Evolutionary conservation across 495 filamentous ascomycete genomes (phyloP), one percentile per base, ranked within the genome.

Genomic region (Darksidea phi): DNA sequence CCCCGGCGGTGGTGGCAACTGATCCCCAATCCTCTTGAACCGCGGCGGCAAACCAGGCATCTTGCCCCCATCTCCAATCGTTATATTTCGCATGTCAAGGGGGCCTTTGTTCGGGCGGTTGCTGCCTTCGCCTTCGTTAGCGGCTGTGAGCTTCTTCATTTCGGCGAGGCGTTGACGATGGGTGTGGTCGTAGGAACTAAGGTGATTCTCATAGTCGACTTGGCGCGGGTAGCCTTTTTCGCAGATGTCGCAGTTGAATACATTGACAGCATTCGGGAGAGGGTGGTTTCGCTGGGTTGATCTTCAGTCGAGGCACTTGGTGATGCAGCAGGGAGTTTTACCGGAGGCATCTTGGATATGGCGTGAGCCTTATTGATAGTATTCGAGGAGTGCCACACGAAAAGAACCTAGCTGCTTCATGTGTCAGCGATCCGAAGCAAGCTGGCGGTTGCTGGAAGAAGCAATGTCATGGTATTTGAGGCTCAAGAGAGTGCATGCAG

Each of bases 221-320:
- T 85, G 84, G 54, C 86, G 85, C 13, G 76, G 77, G 73, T 89
- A 89, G 63, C 85, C 84, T 74, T 89, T 86, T 41, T 78, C 75
- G 69, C 86, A 89, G 56, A 89, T 75, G 42, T 86, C 79, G 76
- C 87, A 98, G 74, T 89, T 91, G 77, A 98, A 96, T 25, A 89
- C 84, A 65, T 88, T 89, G n/a, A 88, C 79, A 5, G 93, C 93
- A 67, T 91, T 89, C 36, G 90, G 86, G 0, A 93, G 93, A 36
- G 87, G 89, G 61, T 91, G 86, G 2, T 93, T 96, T 64, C 63
- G 42, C 59, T 66, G 37, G 17, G 25, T 10, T 6, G 51, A 20
- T 53, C 61, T 38, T 55, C 20, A 38, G 6, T 38, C 8, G 28
- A 13, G 23, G 51, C 17, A 53, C 45, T 21, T 48, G 46, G 12